phyloP scores from a whole-genome alignment of 192 early-diverging fungal species.

The Coemansia sp. region DNA sequence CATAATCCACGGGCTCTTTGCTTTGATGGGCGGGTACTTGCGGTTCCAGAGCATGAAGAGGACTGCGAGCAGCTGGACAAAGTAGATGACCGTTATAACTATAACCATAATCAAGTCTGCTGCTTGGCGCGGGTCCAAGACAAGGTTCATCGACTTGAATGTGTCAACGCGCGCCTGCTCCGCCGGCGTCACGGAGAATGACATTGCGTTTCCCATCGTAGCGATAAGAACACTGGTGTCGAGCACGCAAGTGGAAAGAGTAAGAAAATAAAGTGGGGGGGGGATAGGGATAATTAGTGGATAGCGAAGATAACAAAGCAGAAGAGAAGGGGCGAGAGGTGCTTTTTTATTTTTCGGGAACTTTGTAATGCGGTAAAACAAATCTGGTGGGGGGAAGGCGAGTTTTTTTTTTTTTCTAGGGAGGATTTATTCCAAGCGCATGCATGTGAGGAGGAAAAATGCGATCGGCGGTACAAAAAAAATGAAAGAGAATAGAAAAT shows the following conservation, averaged over 20 bases:
- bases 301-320: no score
- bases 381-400: no score
- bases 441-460: no score
- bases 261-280: neutral
- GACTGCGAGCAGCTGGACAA: conserved; percentile 27
- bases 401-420: no score
- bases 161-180: conserved; percentile 18
- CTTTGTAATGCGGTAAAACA: no score
- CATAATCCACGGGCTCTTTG: conserved; percentile 53
- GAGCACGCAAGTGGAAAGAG: neutral
- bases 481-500: no score
- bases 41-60: conserved; percentile 45
- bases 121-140: conserved; percentile 30
- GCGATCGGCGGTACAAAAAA: no score
- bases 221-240: neutral
- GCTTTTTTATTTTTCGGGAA: no score
- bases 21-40: conserved; percentile 56
- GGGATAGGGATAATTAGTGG: no score
- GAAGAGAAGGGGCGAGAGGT: no score
- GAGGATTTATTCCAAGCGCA: no score
- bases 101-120: conserved; percentile 23
- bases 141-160: neutral
- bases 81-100: conserved; percentile 8
- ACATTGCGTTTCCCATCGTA: conserved; percentile 34
- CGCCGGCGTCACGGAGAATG: conserved; percentile 21